These are phyloP conservation scores for Fraxinus americana DNA, from an alignment of 257 asterid species.

Conservation along the genomic window DNA sequence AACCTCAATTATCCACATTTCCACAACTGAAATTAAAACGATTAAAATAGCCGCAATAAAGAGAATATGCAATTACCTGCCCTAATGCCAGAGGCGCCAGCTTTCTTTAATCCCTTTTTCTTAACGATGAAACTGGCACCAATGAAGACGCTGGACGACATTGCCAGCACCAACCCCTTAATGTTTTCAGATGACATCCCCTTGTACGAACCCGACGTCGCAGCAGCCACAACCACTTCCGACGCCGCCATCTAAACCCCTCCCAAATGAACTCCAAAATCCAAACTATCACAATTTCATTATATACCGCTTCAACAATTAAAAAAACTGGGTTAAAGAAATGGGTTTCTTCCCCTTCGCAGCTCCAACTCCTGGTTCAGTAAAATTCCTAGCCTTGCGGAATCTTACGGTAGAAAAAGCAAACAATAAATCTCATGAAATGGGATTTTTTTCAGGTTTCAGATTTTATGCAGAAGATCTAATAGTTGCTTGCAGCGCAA, in stretches of 20 bases:
- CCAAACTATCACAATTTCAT: slow-evolving; percentile 30
- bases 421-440: not conserved
- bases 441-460: slow-evolving; percentile 1
- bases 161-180: slow-evolving; percentile 49
- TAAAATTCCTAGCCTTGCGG: slow-evolving; percentile 17
- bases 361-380: slow-evolving; percentile 23
- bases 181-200: slow-evolving; percentile 71
- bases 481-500: slow-evolving; percentile 32
- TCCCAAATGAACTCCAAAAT: slow-evolving; percentile 6
- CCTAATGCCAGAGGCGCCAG: slow-evolving; percentile 47
- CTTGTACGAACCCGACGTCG: slow-evolving; percentile 51
- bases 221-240: slow-evolving; percentile 42
- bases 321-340: not conserved
- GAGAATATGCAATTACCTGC: slow-evolving; percentile 38
- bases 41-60: slow-evolving; percentile 8
- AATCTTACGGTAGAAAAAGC: slow-evolving; percentile 19
- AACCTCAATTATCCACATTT: not conserved
- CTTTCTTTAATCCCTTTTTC: slow-evolving; percentile 51
- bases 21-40: not conserved
- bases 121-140: slow-evolving; percentile 61
- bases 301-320: not conserved
- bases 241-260: slow-evolving; percentile 40
- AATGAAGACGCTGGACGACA: slow-evolving; percentile 52
- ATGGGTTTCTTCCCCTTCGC: not conserved
- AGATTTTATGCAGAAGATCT: slow-evolving; percentile 21